A percentile compares a stretch with the other conserved stretches of the same genome.
These are phyloP conservation scores for Nothophoma quercina DNA, from an alignment of 2,329 filamentous ascomycete genomes.

Conservation along the genomic window DNA sequence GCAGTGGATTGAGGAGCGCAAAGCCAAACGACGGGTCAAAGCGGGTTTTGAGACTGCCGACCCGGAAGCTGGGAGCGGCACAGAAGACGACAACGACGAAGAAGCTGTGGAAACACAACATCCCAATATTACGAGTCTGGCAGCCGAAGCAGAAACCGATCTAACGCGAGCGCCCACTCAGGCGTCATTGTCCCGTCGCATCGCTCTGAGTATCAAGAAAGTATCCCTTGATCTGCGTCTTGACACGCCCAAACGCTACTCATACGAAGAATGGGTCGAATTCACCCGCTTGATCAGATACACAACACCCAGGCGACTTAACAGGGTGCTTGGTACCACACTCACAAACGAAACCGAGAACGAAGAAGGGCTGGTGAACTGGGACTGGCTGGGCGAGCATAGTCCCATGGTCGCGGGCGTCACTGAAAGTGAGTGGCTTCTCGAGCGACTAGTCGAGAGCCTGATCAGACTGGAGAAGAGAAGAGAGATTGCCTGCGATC, in stretches of 20 bases:
- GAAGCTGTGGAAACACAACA: slow-evolving; percentile 19
- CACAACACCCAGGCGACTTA: slow-evolving; percentile 36
- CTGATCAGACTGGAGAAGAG: slow-evolving; percentile 53
- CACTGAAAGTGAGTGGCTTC: slow-evolving; percentile 71
- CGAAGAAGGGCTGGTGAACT: slow-evolving; percentile 67
- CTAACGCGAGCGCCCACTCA: slow-evolving; percentile 40
- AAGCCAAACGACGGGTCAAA: slow-evolving; percentile 52
- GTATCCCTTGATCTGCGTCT: slow-evolving; percentile 70
- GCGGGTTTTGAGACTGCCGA: slow-evolving; percentile 56
- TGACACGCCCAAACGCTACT: slow-evolving; percentile 69
- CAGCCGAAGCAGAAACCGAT: slow-evolving; percentile 24
- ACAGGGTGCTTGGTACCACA: slow-evolving; percentile 12
- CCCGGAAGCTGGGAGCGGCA: slow-evolving; percentile 22
- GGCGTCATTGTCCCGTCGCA: slow-evolving; percentile 63
- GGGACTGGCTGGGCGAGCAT: slow-evolving; percentile 76
- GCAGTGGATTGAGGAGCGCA: slow-evolving; percentile 46
- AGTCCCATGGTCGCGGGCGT: slow-evolving; percentile 71
- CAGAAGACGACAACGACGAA: background rate
- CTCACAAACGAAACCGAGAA: slow-evolving; percentile 50
- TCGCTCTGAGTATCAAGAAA: slow-evolving; percentile 74
- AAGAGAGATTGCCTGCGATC: slow-evolving; percentile 23
- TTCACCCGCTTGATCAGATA: slow-evolving; percentile 78
- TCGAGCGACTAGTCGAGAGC: slow-evolving; percentile 71
- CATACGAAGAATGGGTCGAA: slow-evolving; percentile 86
- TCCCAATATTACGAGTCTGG: slow-evolving; percentile 18